phyloP scores from a whole-genome alignment of 2,329 filamentous ascomycete species.

The Ophiostoma novo-ulmi region DNA sequence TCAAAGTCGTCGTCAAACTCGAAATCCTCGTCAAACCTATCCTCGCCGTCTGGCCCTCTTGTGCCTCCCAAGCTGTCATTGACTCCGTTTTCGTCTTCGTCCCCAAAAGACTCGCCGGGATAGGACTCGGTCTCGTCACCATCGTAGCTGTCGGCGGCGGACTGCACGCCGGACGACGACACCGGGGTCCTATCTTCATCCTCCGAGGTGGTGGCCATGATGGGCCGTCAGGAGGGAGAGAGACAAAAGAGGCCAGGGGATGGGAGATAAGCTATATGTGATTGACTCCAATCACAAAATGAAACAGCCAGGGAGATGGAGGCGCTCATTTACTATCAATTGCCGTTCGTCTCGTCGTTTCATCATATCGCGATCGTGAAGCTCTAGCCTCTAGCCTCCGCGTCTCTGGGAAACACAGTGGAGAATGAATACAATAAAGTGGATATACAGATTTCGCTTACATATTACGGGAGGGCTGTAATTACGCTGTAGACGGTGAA shows the following conservation, averaged over 20 bases:
- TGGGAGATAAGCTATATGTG: neutral
- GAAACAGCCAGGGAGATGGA: neutral
- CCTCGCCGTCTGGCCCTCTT: conserved; percentile 19
- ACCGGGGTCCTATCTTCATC: conserved; percentile 27
- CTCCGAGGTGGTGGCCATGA: conserved; percentile 24
- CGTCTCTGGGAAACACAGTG: neutral
- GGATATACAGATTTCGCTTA: neutral
- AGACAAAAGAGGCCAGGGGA: neutral
- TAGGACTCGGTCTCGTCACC: conserved; percentile 31
- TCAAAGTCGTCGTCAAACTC: conserved; percentile 21
- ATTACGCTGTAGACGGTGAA: neutral
- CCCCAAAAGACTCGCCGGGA: conserved; percentile 15
- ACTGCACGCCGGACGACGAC: conserved; percentile 25
- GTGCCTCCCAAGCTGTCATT: neutral
- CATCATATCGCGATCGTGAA: neutral
- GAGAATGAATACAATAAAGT: neutral
- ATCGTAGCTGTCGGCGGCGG: conserved; percentile 27
- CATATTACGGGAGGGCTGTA: conserved; percentile 5
- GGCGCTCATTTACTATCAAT: neutral
- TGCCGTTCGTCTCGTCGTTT: neutral
- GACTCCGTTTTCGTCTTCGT: conserved; percentile 22
- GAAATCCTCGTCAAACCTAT: conserved; percentile 22
- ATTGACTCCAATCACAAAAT: neutral
- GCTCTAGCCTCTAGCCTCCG: neutral
- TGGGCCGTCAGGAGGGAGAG: neutral